Percentiles rank a stretch among this genome's conserved stretches.
These are phyloP conservation scores for Plasmodium blacklocki DNA, from an alignment of 169 alveolate species.

Conservation along the genomic window DNA sequence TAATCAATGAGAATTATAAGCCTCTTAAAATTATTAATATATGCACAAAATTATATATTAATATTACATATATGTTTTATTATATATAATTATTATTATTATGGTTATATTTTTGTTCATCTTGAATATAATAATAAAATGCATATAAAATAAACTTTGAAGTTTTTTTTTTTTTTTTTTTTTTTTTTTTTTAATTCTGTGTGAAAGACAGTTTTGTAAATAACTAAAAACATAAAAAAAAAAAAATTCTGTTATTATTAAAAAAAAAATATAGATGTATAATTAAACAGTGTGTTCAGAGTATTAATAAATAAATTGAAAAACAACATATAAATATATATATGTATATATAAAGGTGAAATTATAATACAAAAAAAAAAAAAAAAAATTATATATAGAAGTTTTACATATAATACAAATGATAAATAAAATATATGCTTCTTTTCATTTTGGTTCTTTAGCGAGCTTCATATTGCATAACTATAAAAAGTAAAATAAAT, in stretches of 20 bases:
- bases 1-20: too few relatives aligned
- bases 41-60: too few relatives aligned
- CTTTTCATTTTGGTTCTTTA: slow-evolving; percentile 3
- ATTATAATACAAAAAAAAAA: not conserved
- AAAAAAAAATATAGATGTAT: slow-evolving; percentile 1
- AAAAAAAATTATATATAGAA: not conserved
- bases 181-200: not conserved
- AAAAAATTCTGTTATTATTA: not conserved
- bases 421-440: not conserved
- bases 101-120: not conserved
- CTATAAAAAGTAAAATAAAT: slow-evolving; percentile 9
- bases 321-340: not conserved
- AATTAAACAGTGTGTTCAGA: not conserved
- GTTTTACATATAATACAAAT: not conserved
- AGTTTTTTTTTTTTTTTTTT: too few relatives aligned
- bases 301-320: not conserved
- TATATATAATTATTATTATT: not conserved
- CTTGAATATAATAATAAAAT: not conserved
- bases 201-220: slow-evolving; percentile 3
- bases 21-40: too few relatives aligned
- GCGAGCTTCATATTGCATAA: slow-evolving; percentile 76
- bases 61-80: too few relatives aligned
- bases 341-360: not conserved
- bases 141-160: not conserved
- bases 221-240: not conserved